Percentiles rank a stretch among this genome's conserved stretches.
Evolutionary conservation across 176 grass and related monocot species (phyloP).

Genomic region (Triticum turgidum): DNA sequence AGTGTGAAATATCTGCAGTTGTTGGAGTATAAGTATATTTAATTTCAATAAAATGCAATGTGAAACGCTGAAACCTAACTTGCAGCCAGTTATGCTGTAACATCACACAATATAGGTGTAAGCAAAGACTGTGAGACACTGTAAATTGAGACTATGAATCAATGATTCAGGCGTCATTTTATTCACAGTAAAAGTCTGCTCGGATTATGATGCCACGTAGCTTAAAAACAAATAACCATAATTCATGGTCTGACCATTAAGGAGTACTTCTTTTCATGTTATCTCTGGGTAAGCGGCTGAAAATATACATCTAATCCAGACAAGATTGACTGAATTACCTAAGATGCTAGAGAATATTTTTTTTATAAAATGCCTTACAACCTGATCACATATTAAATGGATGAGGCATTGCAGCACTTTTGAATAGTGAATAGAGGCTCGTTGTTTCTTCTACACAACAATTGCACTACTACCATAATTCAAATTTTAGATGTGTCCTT

Average conservation of each 20-base stretch:
- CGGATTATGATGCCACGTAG: not conserved
- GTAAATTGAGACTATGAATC: not conserved
- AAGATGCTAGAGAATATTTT: not conserved
- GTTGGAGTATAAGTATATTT: not conserved
- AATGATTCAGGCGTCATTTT: not conserved
- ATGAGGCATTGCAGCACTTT: not conserved
- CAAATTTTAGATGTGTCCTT: not conserved
- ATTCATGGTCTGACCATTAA: not conserved
- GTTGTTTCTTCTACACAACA: not conserved
- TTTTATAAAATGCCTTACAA: not conserved
- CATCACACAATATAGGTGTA: not conserved
- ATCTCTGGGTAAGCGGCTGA: not conserved
- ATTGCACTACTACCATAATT: not conserved
- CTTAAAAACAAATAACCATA: not conserved
- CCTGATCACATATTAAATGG: not conserved
- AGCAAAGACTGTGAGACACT: not conserved
- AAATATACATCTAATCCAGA: not conserved
- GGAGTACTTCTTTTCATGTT: not conserved
- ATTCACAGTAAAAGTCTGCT: not conserved
- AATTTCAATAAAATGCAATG: not conserved
- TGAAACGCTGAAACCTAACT: not conserved
- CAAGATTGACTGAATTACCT: constrained; percentile 1
- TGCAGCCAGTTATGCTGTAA: not conserved
- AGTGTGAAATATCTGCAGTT: not conserved
- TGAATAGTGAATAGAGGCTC: not conserved